Evolutionary conservation across 139 green algal genomes (phyloP), one percentile per base, ranked within the genome.

Genomic region (Volvox africanus): DNA sequence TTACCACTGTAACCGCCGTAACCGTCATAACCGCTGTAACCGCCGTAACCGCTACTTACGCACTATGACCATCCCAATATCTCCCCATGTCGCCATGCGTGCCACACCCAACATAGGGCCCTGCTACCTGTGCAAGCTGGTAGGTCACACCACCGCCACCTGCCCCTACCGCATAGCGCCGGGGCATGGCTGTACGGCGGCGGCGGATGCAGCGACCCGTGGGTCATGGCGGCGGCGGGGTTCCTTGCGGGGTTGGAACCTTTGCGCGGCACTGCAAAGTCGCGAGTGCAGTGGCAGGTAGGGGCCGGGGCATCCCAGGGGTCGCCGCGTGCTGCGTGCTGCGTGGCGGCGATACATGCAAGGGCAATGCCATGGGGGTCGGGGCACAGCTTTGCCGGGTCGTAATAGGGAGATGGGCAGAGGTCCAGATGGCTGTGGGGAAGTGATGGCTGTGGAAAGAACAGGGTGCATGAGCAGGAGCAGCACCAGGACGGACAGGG

Each of bases 111-210:
- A 75, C 44, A 30, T 55, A 86, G 80, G 37, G 9, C 87, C 87
- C 28, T 99, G 97, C 92, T 98, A 97, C 87, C 93, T 98, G 44
- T 99, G 97, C 94, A 98, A 98, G 86, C 90, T 93, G 65, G 82
- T 92, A 0, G 97, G 97, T 3, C 97, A 99, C 94, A 98, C 95
- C 30, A 99, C 97, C 24, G 94, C 93, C 36, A 97, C 96, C 20
- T 99, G 97, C 90, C 97, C 97, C 0, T 93, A 97, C 93, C 93
- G 95, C 13, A 93, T 94, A 2, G 36, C 80, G 20, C 84, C 79
- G 0, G 83, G 82, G 14, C 79, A 88, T 37, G 78, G 87, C 62
- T 71, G 68, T 61, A 86, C 28, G 21, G 1, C 61, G 18, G 33
- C 87, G 3, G 24, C 73, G 22, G 22, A 35, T 18, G 61, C 87